These are phyloP conservation scores for Bipolaris oryzae DNA, from an alignment of 2,329 filamentous ascomycete genomes.

Conservation along the genomic window DNA sequence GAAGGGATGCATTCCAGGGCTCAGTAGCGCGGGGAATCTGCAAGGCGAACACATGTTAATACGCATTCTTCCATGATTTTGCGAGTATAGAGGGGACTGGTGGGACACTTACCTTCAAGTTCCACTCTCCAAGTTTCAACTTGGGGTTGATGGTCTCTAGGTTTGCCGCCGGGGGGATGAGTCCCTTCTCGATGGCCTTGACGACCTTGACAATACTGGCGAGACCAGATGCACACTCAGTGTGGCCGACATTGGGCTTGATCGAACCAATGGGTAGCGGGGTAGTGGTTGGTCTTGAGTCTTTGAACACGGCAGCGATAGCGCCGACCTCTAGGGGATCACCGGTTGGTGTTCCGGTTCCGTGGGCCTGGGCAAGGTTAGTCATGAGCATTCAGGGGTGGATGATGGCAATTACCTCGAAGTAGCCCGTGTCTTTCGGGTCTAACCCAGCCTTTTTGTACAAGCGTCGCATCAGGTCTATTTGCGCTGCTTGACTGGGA, in stretches of 20 bases:
- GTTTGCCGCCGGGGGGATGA: constrained; percentile 25
- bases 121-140: constrained; percentile 21
- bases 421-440: constrained; percentile 2
- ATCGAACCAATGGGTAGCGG: constrained; percentile 5
- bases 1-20: neutral
- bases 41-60: neutral
- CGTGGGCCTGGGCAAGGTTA: constrained; percentile 4
- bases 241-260: constrained; percentile 40
- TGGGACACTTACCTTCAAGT: neutral
- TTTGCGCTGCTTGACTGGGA: constrained; percentile 38
- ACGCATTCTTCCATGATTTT: neutral
- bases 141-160: neutral
- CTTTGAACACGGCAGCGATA: neutral
- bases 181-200: constrained; percentile 42
- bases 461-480: neutral
- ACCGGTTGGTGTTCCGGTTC: neutral
- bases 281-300: neutral
- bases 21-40: neutral
- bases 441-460: neutral
- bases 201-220: constrained; percentile 32
- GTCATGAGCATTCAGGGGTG: neutral
- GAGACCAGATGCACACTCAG: constrained; percentile 26
- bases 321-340: neutral
- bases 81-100: neutral
- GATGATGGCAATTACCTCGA: neutral